These are phyloP conservation scores for Suillus placidus DNA, from an alignment of 768 basidiomycete species.

Conservation along the genomic window DNA sequence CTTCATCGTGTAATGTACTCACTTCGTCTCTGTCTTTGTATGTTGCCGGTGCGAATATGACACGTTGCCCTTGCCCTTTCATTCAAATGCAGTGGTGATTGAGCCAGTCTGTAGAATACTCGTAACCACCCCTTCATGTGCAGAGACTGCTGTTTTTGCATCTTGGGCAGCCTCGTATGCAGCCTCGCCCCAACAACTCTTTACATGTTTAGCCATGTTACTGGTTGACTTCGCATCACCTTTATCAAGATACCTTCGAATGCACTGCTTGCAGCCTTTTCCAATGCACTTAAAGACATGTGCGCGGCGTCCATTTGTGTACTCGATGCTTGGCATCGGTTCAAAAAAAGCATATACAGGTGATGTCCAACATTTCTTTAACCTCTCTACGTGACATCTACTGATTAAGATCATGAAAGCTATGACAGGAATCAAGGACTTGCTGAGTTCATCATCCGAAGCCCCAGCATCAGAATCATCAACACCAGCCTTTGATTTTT, in stretches of 20 bases:
- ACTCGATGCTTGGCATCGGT: not conserved
- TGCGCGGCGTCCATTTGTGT: not conserved
- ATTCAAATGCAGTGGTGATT: not conserved
- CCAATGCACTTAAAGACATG: constrained; percentile 34
- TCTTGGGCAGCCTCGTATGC: not conserved
- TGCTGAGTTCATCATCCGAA: too few species aligned
- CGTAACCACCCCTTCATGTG: too few species aligned
- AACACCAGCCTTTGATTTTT: not conserved
- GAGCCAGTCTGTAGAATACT: not conserved
- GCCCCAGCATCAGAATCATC: too few species aligned
- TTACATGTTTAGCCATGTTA: constrained; percentile 32
- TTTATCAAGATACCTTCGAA: constrained; percentile 26
- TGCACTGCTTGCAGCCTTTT: constrained; percentile 20
- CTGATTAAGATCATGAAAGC: too few species aligned
- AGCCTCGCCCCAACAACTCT: constrained; percentile 36
- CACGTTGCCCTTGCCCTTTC: constrained; percentile 14
- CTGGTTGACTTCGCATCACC: constrained; percentile 31
- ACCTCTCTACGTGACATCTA: not conserved
- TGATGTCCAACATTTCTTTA: constrained; percentile 6
- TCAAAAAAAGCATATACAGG: constrained; percentile 7
- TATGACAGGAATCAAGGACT: too few species aligned
- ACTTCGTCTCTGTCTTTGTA: constrained; percentile 17
- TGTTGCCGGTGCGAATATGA: constrained; percentile 28
- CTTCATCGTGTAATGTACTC: constrained; percentile 23
- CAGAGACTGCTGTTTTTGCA: not conserved